Conservation (phyloP, 345 rosid genomes). For the Gossypioides kirkii region DNA sequence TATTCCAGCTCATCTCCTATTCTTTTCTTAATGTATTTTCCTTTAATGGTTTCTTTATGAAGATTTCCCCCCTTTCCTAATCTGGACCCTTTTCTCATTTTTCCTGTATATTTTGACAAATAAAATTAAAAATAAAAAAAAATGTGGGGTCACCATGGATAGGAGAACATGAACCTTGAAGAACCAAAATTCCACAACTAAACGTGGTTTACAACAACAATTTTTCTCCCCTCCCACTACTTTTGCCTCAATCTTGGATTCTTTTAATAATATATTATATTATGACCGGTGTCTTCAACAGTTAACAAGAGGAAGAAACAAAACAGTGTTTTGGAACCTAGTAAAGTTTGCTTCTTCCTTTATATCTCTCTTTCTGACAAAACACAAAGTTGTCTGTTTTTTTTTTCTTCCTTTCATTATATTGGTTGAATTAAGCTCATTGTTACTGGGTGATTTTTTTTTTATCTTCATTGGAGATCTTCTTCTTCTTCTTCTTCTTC, state of each 20-base stretch:
- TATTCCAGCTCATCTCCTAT: slow-evolving; percentile 29
- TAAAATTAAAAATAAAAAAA: background rate
- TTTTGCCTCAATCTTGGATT: background rate
- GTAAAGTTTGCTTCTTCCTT: background rate
- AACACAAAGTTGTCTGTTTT: background rate
- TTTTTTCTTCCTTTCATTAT: background rate
- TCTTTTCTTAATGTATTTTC: background rate
- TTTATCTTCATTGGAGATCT: slow-evolving; percentile 17
- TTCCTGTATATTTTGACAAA: background rate
- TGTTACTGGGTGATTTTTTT: background rate
- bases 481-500: background rate
- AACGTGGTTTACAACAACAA: slow-evolving; percentile 35
- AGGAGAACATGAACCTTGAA: background rate
- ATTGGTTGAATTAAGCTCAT: background rate
- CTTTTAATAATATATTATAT: background rate
- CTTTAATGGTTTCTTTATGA: background rate
- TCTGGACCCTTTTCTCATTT: background rate
- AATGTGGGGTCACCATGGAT: slow-evolving; percentile 19
- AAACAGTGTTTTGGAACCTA: background rate
- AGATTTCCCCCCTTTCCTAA: background rate
- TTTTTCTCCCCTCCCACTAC: slow-evolving; percentile 19
- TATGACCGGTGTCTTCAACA: background rate
- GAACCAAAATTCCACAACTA: slow-evolving; percentile 25
- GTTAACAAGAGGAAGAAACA: background rate
- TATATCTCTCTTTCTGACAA: background rate